Base-by-base conservation (phyloP, 805 yeast species). In the Nakazawaea pomicola region DNA sequence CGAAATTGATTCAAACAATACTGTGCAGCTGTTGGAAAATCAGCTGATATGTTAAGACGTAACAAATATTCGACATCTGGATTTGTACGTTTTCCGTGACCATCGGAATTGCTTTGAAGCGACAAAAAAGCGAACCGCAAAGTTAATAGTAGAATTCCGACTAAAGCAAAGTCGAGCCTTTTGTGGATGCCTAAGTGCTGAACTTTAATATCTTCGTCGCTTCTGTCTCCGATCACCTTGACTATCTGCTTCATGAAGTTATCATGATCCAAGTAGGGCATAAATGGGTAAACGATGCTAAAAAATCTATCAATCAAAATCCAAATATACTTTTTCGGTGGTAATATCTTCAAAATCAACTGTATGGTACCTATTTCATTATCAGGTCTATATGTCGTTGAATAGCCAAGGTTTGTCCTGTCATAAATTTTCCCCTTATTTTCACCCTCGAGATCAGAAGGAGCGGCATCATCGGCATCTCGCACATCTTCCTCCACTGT, bases 1-100 rank as follows among this genome's bases (percentile, higher is more conserved):
- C 66, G 63, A 52, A 74, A 73, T 44, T 69, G 74, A 44, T 67
- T 67, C 38, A 73, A 52, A 46, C 78, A 72, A 51, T 63, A 56
- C 34, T 68, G 67, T 1, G 78, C 76, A 14, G 64, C 67, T 41
- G 64, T 68, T 29, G 70, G 59, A 15, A 57, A 62, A 19, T 67
- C 66, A 15, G 61, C 54, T 15, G 68, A 62, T 20, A 72, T 65
- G 6, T 18, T 25, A 4, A 21, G 11, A n/a, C 23, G 27, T 17
- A 28, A 9, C 17, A 39, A 23, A 9, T 10, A 12, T 18, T 27
- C 5, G 5, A 25, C 11, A 4, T 18, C 36, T 9, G 25, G 37
- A 21, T 6, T 9, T 14, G 12, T 6, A n/a, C n/a, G n/a, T 12
- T n/a, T 20, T 3, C 11, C 4, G 7, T 32, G 14, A 24, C 19